phyloP scores from a whole-genome alignment of 1,284 basidiomycete species.

The Trametes polyzona region DNA sequence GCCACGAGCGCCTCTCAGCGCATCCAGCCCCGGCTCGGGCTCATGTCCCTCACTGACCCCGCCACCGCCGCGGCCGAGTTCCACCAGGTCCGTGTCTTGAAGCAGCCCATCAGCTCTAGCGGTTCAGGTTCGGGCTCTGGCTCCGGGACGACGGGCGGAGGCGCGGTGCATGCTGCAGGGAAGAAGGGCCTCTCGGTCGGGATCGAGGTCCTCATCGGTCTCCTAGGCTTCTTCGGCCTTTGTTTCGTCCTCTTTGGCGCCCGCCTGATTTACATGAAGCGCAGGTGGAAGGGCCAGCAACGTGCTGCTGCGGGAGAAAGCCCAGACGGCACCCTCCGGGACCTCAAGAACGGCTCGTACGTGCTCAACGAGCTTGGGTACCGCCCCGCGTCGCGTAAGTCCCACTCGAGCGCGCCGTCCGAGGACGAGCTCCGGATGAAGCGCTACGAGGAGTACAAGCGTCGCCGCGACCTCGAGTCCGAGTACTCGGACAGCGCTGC shows the following conservation, averaged over 20 bases:
- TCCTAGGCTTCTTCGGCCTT: constrained; percentile 58
- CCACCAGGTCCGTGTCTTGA: constrained; percentile 62
- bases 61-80: constrained; percentile 65
- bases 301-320: constrained; percentile 16
- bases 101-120: constrained; percentile 49
- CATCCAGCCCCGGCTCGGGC: constrained; percentile 55
- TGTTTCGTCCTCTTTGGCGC: constrained; percentile 56
- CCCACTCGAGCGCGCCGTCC: constrained; percentile 26
- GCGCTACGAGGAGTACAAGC: constrained; percentile 38
- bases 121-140: no score
- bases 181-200: constrained; percentile 54
- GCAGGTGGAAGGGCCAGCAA: constrained; percentile 33
- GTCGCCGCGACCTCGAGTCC: constrained; percentile 28
- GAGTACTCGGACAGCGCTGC: constrained; percentile 41
- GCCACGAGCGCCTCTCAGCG: constrained; percentile 23
- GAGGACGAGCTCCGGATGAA: constrained; percentile 38
- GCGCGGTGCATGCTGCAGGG: constrained; percentile 13
- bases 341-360: constrained; percentile 27
- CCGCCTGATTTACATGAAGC: constrained; percentile 52
- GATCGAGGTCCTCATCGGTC: constrained; percentile 59
- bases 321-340: constrained; percentile 19
- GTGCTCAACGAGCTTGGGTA: constrained; percentile 25
- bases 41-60: constrained; percentile 63
- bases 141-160: constrained; percentile 7
- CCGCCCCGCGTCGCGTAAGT: constrained; percentile 34